These are phyloP conservation scores for Kernera saxatilis DNA, from an alignment of 345 rosid genomes.

Conservation along the genomic window DNA sequence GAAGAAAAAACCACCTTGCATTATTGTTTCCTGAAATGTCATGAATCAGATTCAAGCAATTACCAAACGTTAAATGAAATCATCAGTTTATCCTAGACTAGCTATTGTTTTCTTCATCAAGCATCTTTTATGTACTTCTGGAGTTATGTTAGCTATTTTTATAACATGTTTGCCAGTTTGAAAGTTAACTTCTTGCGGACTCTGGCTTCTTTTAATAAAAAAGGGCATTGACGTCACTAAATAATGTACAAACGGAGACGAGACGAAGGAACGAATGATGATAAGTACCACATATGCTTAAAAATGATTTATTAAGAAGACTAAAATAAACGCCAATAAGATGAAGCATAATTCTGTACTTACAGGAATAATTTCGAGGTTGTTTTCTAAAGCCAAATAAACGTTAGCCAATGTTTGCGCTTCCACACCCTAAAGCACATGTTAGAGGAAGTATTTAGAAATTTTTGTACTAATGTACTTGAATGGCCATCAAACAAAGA, in stretches of 20 bases:
- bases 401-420: slow-evolving; percentile 97
- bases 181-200: slow-evolving; percentile 1
- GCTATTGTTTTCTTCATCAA: neutral
- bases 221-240: neutral
- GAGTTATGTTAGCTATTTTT: neutral
- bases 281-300: slow-evolving; percentile 3
- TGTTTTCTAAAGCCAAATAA: slow-evolving; percentile 90
- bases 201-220: neutral
- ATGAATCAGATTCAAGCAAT: slow-evolving; percentile 3
- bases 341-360: slow-evolving; percentile 32
- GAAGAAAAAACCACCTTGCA: neutral
- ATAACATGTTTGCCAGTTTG: neutral
- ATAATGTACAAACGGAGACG: neutral
- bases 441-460: slow-evolving; percentile 12
- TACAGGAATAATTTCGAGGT: slow-evolving; percentile 95
- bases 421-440: slow-evolving; percentile 75
- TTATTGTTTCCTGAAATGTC: neutral
- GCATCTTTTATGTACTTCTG: neutral
- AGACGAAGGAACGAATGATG: neutral
- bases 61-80: neutral
- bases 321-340: neutral
- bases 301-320: neutral
- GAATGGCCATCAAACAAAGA: neutral
- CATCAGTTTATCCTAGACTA: neutral
- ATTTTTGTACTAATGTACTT: neutral